These are phyloP conservation scores for Oryza glumipatula DNA, from an alignment of 176 grass and related monocot species.

Conservation along the genomic window DNA sequence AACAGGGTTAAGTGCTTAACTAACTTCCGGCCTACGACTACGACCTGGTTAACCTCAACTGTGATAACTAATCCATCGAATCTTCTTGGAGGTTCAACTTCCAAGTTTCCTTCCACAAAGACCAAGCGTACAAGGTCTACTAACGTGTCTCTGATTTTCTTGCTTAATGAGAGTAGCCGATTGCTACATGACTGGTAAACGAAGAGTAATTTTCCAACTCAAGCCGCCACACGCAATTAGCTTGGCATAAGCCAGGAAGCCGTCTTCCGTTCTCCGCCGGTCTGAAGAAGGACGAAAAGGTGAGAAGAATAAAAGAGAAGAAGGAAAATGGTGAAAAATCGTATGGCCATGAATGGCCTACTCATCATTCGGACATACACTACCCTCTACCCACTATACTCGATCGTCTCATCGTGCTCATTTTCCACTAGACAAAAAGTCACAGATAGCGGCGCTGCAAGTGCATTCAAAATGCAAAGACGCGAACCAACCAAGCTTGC, in stretches of 20 bases:
- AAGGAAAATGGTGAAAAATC: no score
- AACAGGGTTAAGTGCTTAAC: background rate
- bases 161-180: background rate
- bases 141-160: background rate
- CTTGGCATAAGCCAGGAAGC: no score
- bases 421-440: background rate
- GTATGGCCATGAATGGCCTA: no score
- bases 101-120: background rate
- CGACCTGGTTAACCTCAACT: background rate
- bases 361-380: no score
- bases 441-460: background rate
- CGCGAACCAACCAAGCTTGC: background rate
- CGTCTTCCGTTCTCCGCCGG: background rate
- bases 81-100: background rate
- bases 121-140: background rate
- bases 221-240: background rate
- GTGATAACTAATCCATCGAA: background rate
- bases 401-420: background rate
- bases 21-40: background rate
- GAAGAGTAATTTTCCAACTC: background rate
- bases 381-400: no score
- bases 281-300: background rate
- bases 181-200: background rate
- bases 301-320: no score
- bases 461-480: background rate